Evolutionary conservation across 1,139 yeast species (phyloP).

Genomic region (Magnusiomyces clavatus): DNA sequence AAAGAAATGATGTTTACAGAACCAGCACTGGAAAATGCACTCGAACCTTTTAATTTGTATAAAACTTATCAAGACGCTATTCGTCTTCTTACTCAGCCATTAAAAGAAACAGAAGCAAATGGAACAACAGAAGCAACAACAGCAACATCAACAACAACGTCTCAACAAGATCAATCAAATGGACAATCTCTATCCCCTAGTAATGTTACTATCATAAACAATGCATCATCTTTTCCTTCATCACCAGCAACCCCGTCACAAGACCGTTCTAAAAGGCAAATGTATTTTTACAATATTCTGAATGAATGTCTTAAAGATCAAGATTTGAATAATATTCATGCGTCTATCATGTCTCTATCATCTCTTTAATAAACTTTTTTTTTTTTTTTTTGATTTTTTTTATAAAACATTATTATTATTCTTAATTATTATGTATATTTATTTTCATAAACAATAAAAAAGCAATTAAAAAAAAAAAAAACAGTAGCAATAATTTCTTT

Average conservation of each 20-base stretch:
- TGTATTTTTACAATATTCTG: neutral
- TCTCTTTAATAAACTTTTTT: neutral
- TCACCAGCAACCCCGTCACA: neutral
- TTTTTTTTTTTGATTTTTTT: too few species aligned
- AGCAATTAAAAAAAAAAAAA: too few species aligned
- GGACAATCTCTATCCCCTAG: too few species aligned
- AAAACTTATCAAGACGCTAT: neutral
- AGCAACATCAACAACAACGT: neutral
- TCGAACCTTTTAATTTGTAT: neutral
- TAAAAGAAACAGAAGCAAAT: neutral
- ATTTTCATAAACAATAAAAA: too few species aligned
- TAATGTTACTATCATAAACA: neutral
- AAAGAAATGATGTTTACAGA: neutral
- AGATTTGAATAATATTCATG: neutral
- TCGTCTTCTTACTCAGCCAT: neutral
- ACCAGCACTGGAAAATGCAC: slow-evolving; percentile 2
- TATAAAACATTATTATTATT: too few species aligned
- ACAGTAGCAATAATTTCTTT: slow-evolving; percentile 1
- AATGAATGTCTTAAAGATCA: neutral
- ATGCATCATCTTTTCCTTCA: neutral
- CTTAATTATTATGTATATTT: slow-evolving; percentile 2
- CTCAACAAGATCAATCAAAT: too few species aligned
- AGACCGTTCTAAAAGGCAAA: neutral
- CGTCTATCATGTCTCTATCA: neutral
- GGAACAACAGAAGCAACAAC: neutral